phyloP scores from a whole-genome alignment of 2,329 filamentous ascomycete genomes.

The Nemania sp. region DNA sequence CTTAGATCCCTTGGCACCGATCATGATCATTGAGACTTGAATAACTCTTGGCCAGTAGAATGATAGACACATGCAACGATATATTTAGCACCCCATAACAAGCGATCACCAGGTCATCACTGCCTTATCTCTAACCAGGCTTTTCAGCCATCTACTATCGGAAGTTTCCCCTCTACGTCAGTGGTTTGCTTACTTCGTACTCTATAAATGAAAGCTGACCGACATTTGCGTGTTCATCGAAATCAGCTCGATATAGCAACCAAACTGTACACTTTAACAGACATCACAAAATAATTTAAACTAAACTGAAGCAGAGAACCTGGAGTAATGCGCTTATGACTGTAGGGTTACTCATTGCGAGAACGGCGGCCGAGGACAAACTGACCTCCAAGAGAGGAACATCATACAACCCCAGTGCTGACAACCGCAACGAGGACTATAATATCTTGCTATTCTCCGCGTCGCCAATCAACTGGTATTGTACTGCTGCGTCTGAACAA shows the following conservation, averaged over 20 bases:
- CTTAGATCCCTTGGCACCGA: too few species aligned
- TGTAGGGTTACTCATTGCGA: slow-evolving; percentile 2
- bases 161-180: slow-evolving; percentile 12
- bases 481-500: slow-evolving; percentile 47
- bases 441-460: slow-evolving; percentile 43
- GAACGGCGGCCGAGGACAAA: slow-evolving; percentile 1
- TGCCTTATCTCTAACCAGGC: background rate
- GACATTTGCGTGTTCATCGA: too few species aligned
- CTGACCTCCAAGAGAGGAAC: slow-evolving; percentile 36
- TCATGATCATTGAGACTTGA: background rate
- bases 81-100: slow-evolving; percentile 3
- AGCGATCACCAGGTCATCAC: background rate
- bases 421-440: slow-evolving; percentile 38
- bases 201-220: too few species aligned
- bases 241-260: too few species aligned
- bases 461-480: slow-evolving; percentile 49
- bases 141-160: background rate
- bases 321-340: background rate
- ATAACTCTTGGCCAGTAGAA: background rate
- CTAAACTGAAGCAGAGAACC: too few species aligned
- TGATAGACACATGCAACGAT: background rate
- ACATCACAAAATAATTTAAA: too few species aligned
- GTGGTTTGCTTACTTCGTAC: background rate
- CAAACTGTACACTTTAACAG: too few species aligned
- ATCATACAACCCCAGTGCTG: slow-evolving; percentile 32